phyloP scores from a whole-genome alignment of 2,329 filamentous ascomycete species.

The Pseudogymnoascus sp. region DNA sequence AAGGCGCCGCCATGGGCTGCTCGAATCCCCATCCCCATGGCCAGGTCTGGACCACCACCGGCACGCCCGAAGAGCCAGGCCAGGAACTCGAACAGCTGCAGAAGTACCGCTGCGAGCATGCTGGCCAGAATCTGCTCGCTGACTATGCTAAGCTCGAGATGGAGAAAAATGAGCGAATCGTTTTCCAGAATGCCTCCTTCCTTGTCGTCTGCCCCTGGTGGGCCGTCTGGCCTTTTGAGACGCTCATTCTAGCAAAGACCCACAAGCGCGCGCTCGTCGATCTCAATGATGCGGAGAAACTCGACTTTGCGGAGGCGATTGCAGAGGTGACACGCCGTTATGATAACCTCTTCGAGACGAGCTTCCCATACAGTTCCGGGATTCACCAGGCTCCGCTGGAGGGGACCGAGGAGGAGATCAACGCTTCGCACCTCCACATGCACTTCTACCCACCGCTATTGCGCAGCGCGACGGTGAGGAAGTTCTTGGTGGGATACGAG shows the following conservation, averaged over 20 bases:
- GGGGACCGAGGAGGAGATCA: slow-evolving; percentile 72
- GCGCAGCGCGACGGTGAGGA: slow-evolving; percentile 84
- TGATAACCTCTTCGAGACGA: slow-evolving; percentile 94
- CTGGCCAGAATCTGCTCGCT: slow-evolving; percentile 65
- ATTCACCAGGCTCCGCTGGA: slow-evolving; percentile 90
- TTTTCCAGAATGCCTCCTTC: slow-evolving; percentile 81
- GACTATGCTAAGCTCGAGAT: slow-evolving; percentile 83
- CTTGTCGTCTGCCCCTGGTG: slow-evolving; percentile 92
- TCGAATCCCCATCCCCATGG: slow-evolving; percentile 97
- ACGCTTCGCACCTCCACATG: slow-evolving; percentile 86
- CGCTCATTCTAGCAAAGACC: slow-evolving; percentile 75
- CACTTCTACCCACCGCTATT: slow-evolving; percentile 96
- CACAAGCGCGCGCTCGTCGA: slow-evolving; percentile 83
- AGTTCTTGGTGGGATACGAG: slow-evolving; percentile 95
- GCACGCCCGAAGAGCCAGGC: slow-evolving; percentile 78
- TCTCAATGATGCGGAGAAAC: slow-evolving; percentile 60
- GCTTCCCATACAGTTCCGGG: slow-evolving; percentile 93
- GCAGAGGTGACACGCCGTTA: slow-evolving; percentile 85
- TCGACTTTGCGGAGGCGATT: slow-evolving; percentile 71
- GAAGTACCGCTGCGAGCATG: slow-evolving; percentile 66
- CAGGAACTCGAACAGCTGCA: slow-evolving; percentile 70
- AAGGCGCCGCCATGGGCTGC: slow-evolving; percentile 95
- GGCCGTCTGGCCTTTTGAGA: slow-evolving; percentile 96
- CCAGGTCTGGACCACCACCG: slow-evolving; percentile 91
- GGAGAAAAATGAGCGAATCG: slow-evolving; percentile 72